phyloP scores from a whole-genome alignment of 768 basidiomycete genomes.

The Lentinula aciculospora region DNA sequence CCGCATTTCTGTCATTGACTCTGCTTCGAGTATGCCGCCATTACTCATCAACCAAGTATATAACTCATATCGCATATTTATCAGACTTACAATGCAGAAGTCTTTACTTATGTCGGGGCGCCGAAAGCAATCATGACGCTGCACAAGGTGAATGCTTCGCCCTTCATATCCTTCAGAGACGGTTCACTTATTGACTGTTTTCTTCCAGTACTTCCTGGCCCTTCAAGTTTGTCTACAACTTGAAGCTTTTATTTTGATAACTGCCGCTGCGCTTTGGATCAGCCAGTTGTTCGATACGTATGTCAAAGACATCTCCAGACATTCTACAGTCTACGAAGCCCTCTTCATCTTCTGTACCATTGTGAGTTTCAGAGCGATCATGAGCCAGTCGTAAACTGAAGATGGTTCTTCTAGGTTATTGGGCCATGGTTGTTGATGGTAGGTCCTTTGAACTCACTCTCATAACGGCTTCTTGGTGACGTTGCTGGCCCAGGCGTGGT shows the following conservation, averaged over 20 bases:
- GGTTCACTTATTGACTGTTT: not conserved
- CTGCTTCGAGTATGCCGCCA: constrained; percentile 21
- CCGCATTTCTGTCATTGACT: constrained; percentile 36
- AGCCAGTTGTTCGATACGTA: constrained; percentile 45
- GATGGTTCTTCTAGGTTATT: constrained; percentile 29
- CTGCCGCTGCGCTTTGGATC: constrained; percentile 50
- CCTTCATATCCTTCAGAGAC: no score
- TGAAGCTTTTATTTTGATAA: constrained; percentile 43
- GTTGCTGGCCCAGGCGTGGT: constrained; percentile 39
- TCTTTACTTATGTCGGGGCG: constrained; percentile 49
- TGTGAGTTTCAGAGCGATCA: constrained; percentile 22
- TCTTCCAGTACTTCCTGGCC: constrained; percentile 44
- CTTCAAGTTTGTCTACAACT: constrained; percentile 50
- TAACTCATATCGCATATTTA: not conserved
- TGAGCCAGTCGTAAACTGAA: not conserved
- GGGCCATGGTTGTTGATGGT: constrained; percentile 52
- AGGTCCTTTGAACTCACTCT: constrained; percentile 7
- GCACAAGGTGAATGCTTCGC: constrained; percentile 37
- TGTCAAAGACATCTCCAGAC: constrained; percentile 34
- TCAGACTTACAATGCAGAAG: constrained; percentile 36
- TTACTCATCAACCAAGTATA: not conserved
- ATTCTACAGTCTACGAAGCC: constrained; percentile 36
- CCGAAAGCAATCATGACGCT: constrained; percentile 43
- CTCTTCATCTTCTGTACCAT: constrained; percentile 38
- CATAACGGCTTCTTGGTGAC: not conserved